These are phyloP conservation scores for Metschnikowia corniflorae DNA, from an alignment of 805 yeast species.

Conservation along the genomic window DNA sequence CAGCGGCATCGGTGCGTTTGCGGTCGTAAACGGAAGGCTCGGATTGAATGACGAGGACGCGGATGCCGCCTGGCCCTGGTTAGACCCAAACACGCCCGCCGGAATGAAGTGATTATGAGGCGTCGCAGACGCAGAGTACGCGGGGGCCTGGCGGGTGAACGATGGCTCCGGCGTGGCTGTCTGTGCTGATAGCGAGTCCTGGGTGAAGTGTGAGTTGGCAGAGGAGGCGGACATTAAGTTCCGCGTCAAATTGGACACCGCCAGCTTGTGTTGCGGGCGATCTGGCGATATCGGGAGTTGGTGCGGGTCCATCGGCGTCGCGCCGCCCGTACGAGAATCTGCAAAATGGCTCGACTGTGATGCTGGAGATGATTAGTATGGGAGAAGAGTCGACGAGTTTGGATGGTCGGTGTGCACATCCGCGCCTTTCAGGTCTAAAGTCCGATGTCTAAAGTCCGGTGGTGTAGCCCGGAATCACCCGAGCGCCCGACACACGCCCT, in stretches of 20 bases:
- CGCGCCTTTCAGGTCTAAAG: too few species aligned
- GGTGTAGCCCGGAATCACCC: too few species aligned
- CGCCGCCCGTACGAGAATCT: conserved; percentile 10
- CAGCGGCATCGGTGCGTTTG: conserved; percentile 12
- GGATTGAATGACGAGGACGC: conserved; percentile 6
- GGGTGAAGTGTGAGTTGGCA: background rate
- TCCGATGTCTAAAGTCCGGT: too few species aligned
- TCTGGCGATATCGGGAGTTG: conserved; percentile 6
- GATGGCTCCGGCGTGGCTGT: conserved; percentile 13
- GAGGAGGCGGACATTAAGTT: conserved; percentile 25
- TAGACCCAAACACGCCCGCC: conserved; percentile 12
- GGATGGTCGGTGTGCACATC: too few species aligned
- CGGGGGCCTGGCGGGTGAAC: conserved; percentile 17
- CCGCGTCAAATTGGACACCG: conserved; percentile 34
- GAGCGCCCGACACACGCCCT: too few species aligned
- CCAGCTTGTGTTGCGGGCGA: conserved; percentile 11
- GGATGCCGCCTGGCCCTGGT: conserved; percentile 9
- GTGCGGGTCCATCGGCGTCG: conserved; percentile 8
- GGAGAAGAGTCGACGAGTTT: too few species aligned
- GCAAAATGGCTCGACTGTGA: conserved; percentile 11
- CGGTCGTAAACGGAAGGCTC: conserved; percentile 7
- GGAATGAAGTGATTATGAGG: conserved; percentile 10
- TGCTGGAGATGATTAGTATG: background rate
- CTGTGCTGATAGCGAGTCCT: conserved; percentile 3
- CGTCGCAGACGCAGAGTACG: conserved; percentile 17